These are phyloP conservation scores for Geosmithia morbida DNA, from an alignment of 2,329 filamentous ascomycete species.

Conservation along the genomic window DNA sequence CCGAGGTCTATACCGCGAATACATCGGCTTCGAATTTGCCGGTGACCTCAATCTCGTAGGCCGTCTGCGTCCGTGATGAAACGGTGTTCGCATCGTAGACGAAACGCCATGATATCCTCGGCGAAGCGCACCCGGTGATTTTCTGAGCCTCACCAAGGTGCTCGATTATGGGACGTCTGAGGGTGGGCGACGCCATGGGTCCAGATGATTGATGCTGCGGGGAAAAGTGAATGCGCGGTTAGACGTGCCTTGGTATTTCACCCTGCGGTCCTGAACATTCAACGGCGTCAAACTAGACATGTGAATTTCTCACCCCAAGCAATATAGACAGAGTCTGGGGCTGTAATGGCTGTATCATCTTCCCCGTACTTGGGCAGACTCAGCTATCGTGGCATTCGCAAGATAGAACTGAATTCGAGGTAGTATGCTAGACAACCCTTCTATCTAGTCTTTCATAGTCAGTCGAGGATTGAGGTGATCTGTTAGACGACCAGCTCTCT, in stretches of 20 bases:
- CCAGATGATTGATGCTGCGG: too few relatives aligned
- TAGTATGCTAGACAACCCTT: neutral
- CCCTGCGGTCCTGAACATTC: too few relatives aligned
- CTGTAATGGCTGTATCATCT: too few relatives aligned
- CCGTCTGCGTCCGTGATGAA: conserved; percentile 5
- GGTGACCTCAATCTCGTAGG: conserved; percentile 7
- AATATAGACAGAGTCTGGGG: too few relatives aligned
- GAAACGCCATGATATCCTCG: conserved; percentile 8
- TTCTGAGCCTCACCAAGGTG: neutral
- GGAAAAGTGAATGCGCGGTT: too few relatives aligned
- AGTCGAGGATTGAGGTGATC: conserved; percentile 12
- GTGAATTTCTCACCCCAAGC: too few relatives aligned
- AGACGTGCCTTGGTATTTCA: too few relatives aligned
- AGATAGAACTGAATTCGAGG: too few relatives aligned
- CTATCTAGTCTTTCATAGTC: neutral
- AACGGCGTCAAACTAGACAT: too few relatives aligned
- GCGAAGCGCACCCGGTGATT: neutral
- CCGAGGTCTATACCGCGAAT: conserved; percentile 2
- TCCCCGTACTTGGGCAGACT: too few relatives aligned
- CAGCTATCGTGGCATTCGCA: too few relatives aligned
- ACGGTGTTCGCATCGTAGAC: neutral
- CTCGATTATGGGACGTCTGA: neutral
- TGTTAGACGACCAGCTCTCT: conserved; percentile 13
- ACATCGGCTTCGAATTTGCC: neutral
- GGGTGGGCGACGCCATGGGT: neutral